phyloP scores from a whole-genome alignment of 495 filamentous ascomycete genomes.

The Parathielavia hyrcaniae region DNA sequence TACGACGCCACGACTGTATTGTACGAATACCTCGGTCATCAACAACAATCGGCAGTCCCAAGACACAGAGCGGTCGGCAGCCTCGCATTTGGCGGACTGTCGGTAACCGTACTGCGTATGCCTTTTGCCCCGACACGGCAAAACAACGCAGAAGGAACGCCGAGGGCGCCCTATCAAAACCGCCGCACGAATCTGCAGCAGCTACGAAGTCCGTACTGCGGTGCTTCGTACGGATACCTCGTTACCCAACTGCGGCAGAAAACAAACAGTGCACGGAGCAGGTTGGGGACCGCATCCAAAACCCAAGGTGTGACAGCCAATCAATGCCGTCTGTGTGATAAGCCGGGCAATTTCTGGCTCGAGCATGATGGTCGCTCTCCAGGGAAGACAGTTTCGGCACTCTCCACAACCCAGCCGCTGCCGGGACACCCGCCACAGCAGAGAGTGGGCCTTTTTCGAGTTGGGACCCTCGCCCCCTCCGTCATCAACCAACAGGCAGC shows the following conservation, averaged over 20 bases:
- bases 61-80: too few relatives aligned
- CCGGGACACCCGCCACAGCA: neutral
- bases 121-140: too few relatives aligned
- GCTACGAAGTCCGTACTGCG: too few relatives aligned
- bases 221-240: too few relatives aligned
- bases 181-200: too few relatives aligned
- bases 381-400: neutral
- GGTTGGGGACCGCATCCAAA: slow-evolving; percentile 4
- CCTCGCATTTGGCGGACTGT: too few relatives aligned
- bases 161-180: too few relatives aligned
- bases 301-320: slow-evolving; percentile 16
- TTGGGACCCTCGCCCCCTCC: slow-evolving; percentile 2
- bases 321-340: slow-evolving; percentile 17
- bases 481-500: slow-evolving; percentile 4
- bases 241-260: slow-evolving; percentile 16
- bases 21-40: too few relatives aligned
- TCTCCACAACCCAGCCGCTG: neutral
- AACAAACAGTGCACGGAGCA: slow-evolving; percentile 12
- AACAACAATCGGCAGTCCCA: too few relatives aligned
- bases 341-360: neutral
- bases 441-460: neutral
- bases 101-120: too few relatives aligned
- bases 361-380: neutral
- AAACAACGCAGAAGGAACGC: too few relatives aligned
- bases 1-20: too few relatives aligned